These are phyloP conservation scores for Croton laevigatus DNA, from an alignment of 441 rosid species.

Conservation along the genomic window DNA sequence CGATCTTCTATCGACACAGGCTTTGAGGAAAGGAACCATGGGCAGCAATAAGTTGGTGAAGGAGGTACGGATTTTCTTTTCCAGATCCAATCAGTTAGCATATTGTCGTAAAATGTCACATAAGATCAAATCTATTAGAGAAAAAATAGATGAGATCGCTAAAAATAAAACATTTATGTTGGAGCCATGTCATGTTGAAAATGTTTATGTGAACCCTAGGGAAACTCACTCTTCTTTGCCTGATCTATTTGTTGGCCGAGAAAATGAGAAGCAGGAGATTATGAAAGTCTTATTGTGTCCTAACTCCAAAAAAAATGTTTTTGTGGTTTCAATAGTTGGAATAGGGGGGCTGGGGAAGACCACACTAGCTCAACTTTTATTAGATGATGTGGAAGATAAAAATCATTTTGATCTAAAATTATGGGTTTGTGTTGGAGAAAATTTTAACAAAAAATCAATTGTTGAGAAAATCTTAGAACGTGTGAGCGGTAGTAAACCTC, in stretches of 20 bases:
- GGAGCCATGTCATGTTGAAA: neutral
- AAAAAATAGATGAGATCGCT: constrained; percentile 20
- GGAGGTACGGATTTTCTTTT: constrained; percentile 14
- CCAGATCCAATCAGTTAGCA: constrained; percentile 5
- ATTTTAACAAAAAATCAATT: constrained; percentile 24
- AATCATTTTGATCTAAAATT: constrained; percentile 20
- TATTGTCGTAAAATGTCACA: constrained; percentile 13
- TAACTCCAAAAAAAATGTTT: constrained; percentile 8
- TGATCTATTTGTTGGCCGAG: constrained; percentile 31
- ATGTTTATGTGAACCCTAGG: neutral
- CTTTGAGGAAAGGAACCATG: neutral
- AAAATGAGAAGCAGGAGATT: constrained; percentile 26
- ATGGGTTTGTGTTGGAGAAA: constrained; percentile 35
- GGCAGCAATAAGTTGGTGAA: neutral
- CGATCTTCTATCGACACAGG: constrained; percentile 5
- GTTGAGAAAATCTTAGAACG: constrained; percentile 16
- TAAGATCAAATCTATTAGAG: constrained; percentile 15
- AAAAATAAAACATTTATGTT: constrained; percentile 8
- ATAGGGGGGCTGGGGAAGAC: constrained; percentile 43
- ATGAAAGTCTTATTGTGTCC: constrained; percentile 20
- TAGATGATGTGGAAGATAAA: constrained; percentile 16
- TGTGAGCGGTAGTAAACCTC: neutral
- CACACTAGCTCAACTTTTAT: constrained; percentile 34
- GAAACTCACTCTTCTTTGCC: constrained; percentile 28
- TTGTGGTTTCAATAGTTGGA: constrained; percentile 32